Evolutionary conservation across 1,284 basidiomycete species (phyloP), one percentile per base, ranked within the genome.

Genomic region (Inonotus obliquus): DNA sequence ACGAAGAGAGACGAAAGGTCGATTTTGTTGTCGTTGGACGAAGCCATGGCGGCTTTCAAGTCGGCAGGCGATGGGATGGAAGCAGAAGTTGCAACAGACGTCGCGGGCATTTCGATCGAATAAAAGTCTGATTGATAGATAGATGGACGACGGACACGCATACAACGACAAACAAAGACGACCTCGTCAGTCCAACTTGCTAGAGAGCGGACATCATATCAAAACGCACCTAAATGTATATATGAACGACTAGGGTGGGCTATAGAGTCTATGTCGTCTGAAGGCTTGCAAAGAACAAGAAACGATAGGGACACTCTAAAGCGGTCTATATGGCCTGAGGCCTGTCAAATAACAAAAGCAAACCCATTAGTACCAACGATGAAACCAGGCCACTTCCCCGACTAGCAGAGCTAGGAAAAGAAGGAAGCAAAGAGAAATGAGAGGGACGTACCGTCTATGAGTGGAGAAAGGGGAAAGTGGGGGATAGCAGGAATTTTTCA

Each of bases 1-100:
- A 79, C 81, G 69, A 92, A 89, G 67, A 92, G 85, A 63, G 84
- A 73, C 53, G 85, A 70, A 65, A 87, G 74, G 72, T 91, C 85
- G 66, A 88, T 73, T 62, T 81, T 80, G 60, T 78, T 78, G 56
- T 65, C 61, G 41, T 21, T 44, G 41, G 41, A 21, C 37, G 67
- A 48, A 13, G 51, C 37, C 59, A 80, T 78, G 67, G 78, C 77
- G 63, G 85, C 82, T 77, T 90, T 90, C 76, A 89, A 82, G 55
- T 81, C 79, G 65, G 81, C 81, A 63, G 85, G 81, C 62, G 81
- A 77, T 67, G 85, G 78, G 66, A 75, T 75, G 70, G 75, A 71
- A 63, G 70, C 39, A 67, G 77, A 68, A 70, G 77, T 67, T 65
- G 74, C 63, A 64, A 72, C 72, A 69, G 87, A 81, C 65, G 85